These are phyloP conservation scores for Sordariomycetes sp. DNA, from an alignment of 2,329 filamentous ascomycete species.

Conservation along the genomic window DNA sequence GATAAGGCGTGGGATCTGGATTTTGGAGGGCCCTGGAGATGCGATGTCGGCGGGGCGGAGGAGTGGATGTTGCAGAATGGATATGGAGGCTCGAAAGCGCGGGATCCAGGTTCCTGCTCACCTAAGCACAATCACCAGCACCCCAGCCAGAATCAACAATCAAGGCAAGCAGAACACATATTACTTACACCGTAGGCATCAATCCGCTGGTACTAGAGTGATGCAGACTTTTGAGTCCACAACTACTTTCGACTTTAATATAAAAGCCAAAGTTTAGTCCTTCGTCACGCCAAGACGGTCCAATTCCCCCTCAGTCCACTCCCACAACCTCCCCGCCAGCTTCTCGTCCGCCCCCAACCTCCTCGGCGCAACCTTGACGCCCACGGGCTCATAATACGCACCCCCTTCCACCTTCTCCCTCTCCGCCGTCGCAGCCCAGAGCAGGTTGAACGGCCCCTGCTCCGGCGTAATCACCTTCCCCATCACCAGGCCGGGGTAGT, in stretches of 20 bases:
- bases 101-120: neutral
- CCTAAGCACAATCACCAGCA: too few species aligned
- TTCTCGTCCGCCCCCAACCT: neutral
- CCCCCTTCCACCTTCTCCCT: too few species aligned
- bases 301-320: neutral
- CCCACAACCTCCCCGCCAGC: neutral
- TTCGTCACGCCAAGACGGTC: neutral
- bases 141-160: too few species aligned
- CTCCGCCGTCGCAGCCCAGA: constrained; percentile 20
- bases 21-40: too few species aligned
- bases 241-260: neutral
- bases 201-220: neutral
- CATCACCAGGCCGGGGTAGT: neutral
- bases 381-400: neutral
- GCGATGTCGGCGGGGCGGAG: too few species aligned
- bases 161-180: neutral
- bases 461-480: neutral
- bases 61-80: too few species aligned
- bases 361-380: neutral
- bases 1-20: too few species aligned
- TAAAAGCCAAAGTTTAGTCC: neutral
- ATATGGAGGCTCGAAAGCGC: too few species aligned
- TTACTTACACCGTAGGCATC: too few species aligned
- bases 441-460: constrained; percentile 15
- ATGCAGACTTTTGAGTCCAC: too few species aligned